phyloP scores from a whole-genome alignment of 805 yeast species.

The Cyberlindnera xylosilytica region DNA sequence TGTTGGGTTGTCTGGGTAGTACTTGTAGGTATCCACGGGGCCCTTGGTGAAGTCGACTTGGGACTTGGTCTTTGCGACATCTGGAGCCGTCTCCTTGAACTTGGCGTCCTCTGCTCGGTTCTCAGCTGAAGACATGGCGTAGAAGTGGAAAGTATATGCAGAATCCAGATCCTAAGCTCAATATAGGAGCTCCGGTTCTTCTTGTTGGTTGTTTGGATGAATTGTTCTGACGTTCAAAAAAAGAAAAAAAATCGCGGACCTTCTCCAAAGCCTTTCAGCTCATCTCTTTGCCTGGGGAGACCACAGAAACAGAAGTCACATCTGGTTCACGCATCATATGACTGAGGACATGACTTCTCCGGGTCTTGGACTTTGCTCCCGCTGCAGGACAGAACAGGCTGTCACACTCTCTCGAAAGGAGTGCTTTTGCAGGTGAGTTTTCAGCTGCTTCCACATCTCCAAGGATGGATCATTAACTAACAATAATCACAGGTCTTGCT shows the following conservation, averaged over 20 bases:
- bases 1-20: conserved; percentile 87
- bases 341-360: no score
- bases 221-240: no score
- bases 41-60: conserved; percentile 56
- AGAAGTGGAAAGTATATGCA: not conserved
- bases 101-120: conserved; percentile 19
- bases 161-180: no score
- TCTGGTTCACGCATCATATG: no score
- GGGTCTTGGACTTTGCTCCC: conserved; percentile 20
- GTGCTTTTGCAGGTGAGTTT: conserved; percentile 46
- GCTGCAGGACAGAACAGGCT: conserved; percentile 47
- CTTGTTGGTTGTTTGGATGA: no score
- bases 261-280: no score
- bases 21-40: conserved; percentile 49
- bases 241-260: no score
- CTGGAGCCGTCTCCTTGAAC: conserved; percentile 24
- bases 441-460: conserved; percentile 11
- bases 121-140: conserved; percentile 6
- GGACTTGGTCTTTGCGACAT: conserved; percentile 32
- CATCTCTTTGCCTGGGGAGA: no score
- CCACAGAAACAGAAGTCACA: no score
- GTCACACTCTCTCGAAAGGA: conserved; percentile 58
- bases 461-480: not conserved
- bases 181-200: no score
- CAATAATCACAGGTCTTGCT: conserved; percentile 42